Evolutionary conservation across 306 rosid genomes (phyloP), one percentile per base, ranked within the genome.

Genomic region (Delonix regia): DNA sequence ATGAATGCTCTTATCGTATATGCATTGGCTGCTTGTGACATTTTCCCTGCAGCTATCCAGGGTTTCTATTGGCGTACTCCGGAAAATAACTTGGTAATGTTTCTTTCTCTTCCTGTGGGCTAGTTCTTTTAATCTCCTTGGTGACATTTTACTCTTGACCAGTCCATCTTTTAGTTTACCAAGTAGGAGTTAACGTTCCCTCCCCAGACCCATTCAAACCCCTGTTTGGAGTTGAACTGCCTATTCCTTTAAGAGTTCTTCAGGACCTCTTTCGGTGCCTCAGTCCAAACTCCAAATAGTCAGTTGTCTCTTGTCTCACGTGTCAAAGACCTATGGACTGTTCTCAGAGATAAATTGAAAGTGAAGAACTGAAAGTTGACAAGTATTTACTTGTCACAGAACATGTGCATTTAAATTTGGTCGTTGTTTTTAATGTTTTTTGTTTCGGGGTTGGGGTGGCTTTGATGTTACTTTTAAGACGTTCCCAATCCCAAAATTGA

Each of bases 41-140:
- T 92, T 59, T 87, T 92, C 78, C 87, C 94, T 5, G 90, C 86
- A 68, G 82, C 83, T 80, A 30, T 90, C 78, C 94, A 92, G 75
- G 97, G 95, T 59, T 88, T 92, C 87, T 92, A 85, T 86, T 92
- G 88, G 90, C 86, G 56, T 67, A 84, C 90, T 61, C 97, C 95
- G 62, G 84, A 88, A 78, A 92, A 87, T 78, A 92, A 85, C 83
- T 83, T 87, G 93, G 97, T 92, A 90, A 79, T 62, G 69, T 77
- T 60, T 73, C 74, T 47, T 34, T 19, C 60, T 71, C 77, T 71
- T 48, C 56, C 39, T 18, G 24, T 30, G 70, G 59, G 5, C 63
- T 44, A 47, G 34, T 42, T 77, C 36, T 79, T 56, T 24, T 51
- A 24, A 38, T 38, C 49, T 19, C 10, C 51, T 19, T 19, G 69